Base-by-base conservation (phyloP, 1,284 basidiomycete species). In the Trametes versicolor region DNA sequence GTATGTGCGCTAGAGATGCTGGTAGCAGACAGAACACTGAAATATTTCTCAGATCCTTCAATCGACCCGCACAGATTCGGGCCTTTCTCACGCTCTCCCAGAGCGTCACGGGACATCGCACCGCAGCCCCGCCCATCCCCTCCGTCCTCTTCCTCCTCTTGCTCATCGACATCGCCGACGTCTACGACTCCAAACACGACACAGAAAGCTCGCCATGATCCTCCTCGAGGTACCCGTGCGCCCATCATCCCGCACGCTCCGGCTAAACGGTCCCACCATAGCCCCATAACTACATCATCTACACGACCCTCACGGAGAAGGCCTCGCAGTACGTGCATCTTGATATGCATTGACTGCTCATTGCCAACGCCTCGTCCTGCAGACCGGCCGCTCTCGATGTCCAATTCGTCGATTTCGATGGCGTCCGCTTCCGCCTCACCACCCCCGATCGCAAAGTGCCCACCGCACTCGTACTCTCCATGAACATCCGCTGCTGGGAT, bases 401-500 rank as follows among this genome's bases (percentile, higher is more conserved):
- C 65, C 90, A 94, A 66, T 99, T 99, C 72, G 97, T 98, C 61
- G 97, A 99, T 81, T 99, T 96, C 75, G 98, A 99, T 80, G 94
- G 95, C 57, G 97, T 99, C 58, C 88, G 96, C 54, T 99, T 99
- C 81, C 96, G 94, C 77, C 80, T 99, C 59, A 94, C 93, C 13
- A 96, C 95, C 0, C 92, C 93, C 3, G 89, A 94, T 48, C 89
- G 91, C 75, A 96, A 96, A 77, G 61, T 52, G 29, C 61, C 61
- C 12, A 91, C 92, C 2, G 79, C 88, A 2, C 81, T 97, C 23
- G 83, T 94, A 43, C 87, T 99, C 19, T 98, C 97, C 39, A 99
- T 99, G 95, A 91, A 92, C 78, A 97, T 99, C 70, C 90, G 93
- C 62, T 99, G 98, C 83, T 99, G 97, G 97, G 86, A 91, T 65